These are phyloP conservation scores for Domatiomyces globalis DNA, from an alignment of 2,329 filamentous ascomycete species.

Conservation along the genomic window DNA sequence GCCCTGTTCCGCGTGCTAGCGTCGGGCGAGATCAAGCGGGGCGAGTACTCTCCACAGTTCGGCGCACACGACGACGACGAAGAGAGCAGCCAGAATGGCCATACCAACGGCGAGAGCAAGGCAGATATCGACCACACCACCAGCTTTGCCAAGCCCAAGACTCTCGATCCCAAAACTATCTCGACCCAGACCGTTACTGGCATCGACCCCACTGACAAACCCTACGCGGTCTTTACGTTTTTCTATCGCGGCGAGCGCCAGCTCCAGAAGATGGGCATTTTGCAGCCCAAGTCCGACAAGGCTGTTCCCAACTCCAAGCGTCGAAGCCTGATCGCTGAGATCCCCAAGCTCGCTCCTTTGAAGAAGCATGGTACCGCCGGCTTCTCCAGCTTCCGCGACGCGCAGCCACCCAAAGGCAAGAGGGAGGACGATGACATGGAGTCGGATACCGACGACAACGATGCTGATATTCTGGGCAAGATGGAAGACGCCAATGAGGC, in stretches of 20 bases:
- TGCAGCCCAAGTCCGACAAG: constrained; percentile 52
- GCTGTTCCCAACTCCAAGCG: constrained; percentile 54
- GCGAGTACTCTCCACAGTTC: constrained; percentile 95
- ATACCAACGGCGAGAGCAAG: constrained; percentile 40
- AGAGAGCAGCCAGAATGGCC: constrained; percentile 36
- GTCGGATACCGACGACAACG: constrained; percentile 62
- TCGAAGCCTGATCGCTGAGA: constrained; percentile 70
- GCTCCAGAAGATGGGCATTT: constrained; percentile 89
- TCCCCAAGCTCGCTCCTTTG: constrained; percentile 68
- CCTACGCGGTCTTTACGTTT: constrained; percentile 94
- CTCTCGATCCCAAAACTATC: constrained; percentile 89
- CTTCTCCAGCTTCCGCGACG: constrained; percentile 76
- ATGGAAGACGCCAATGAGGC: constrained; percentile 48
- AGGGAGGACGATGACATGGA: constrained; percentile 51
- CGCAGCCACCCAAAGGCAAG: constrained; percentile 39
- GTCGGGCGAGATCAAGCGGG: constrained; percentile 92
- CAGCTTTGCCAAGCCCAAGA: constrained; percentile 93
- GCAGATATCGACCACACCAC: constrained; percentile 91
- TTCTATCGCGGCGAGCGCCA: constrained; percentile 93
- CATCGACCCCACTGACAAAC: constrained; percentile 81
- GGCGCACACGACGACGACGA: constrained; percentile 94
- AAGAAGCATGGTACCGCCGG: constrained; percentile 79
- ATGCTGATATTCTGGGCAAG: constrained; percentile 50
- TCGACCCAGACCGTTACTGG: constrained; percentile 98
- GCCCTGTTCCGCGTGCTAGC: constrained; percentile 90